A percentile compares a stretch with the other conserved stretches of the same genome.
Conservation (phyloP, 805 yeast species). For the Candida nitratophila region DNA sequence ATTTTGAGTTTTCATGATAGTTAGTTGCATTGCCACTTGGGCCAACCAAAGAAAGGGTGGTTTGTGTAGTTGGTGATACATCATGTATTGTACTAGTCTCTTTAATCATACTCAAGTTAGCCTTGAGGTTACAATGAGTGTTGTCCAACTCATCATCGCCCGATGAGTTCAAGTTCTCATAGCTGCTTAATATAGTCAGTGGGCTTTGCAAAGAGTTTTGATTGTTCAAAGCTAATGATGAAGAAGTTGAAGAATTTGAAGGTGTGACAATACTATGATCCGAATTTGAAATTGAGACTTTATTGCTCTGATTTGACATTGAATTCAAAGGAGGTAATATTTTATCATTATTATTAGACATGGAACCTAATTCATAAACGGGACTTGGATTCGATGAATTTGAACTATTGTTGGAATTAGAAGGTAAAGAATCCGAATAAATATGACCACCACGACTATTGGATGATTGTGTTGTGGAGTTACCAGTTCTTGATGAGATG, state of each 20-base stretch:
- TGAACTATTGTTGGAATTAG: background rate
- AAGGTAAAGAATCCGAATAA: background rate
- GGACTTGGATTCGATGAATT: constrained; percentile 8
- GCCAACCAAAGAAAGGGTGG: background rate
- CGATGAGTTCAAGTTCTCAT: constrained; percentile 1
- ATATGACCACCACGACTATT: background rate
- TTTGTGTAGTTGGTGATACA: background rate
- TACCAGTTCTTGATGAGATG: too few species aligned
- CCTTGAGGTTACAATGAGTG: background rate
- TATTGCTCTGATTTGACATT: background rate
- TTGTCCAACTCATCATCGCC: constrained; percentile 1
- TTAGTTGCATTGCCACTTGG: background rate
- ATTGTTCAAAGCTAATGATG: constrained; percentile 4
- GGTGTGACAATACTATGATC: background rate
- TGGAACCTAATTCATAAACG: constrained; percentile 6
- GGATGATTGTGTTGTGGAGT: background rate
- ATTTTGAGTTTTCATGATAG: background rate
- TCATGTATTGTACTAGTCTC: background rate
- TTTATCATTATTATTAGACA: background rate
- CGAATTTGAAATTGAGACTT: background rate
- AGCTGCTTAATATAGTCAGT: background rate
- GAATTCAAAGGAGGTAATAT: background rate
- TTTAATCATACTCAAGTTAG: constrained; percentile 1
- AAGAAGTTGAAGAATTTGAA: constrained; percentile 6
- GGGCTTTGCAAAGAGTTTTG: constrained; percentile 2